These are phyloP conservation scores for Saccharomycopsis olivae DNA, from an alignment of 805 yeast genomes.

Conservation along the genomic window DNA sequence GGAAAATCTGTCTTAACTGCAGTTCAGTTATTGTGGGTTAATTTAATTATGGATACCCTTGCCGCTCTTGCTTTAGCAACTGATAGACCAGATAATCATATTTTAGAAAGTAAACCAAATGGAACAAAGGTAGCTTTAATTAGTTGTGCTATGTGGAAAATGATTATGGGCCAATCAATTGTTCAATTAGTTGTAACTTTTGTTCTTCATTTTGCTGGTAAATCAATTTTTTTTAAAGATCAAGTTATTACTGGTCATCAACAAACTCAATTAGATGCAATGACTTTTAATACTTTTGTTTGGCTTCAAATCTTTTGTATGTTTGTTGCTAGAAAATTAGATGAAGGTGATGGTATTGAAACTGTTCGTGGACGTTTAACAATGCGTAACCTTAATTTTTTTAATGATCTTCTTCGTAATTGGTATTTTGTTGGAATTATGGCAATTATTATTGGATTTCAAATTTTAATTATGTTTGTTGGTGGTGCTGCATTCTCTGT, in stretches of 20 bases:
- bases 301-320: constrained; percentile 96
- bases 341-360: constrained; percentile 67
- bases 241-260: constrained; percentile 30
- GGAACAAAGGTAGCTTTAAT: constrained; percentile 74
- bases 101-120: constrained; percentile 72
- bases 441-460: constrained; percentile 68
- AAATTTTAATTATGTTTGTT: constrained; percentile 84
- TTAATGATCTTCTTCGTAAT: constrained; percentile 72
- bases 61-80: constrained; percentile 98
- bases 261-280: constrained; percentile 54
- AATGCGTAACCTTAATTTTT: constrained; percentile 63
- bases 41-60: constrained; percentile 94
- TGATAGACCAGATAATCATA: constrained; percentile 83
- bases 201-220: constrained; percentile 71
- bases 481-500: constrained; percentile 95
- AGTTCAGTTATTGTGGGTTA: constrained; percentile 95
- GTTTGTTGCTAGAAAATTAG: constrained; percentile 82
- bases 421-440: constrained; percentile 71
- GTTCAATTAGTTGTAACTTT: constrained; percentile 77
- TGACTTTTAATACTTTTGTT: constrained; percentile 93
- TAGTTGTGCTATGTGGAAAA: constrained; percentile 93
- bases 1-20: constrained; percentile 90
- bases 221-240: constrained; percentile 37
- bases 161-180: constrained; percentile 82
- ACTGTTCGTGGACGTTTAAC: constrained; percentile 49